Conservation (phyloP, 768 basidiomycete genomes). For the Leccinum olivaceopallidum region DNA sequence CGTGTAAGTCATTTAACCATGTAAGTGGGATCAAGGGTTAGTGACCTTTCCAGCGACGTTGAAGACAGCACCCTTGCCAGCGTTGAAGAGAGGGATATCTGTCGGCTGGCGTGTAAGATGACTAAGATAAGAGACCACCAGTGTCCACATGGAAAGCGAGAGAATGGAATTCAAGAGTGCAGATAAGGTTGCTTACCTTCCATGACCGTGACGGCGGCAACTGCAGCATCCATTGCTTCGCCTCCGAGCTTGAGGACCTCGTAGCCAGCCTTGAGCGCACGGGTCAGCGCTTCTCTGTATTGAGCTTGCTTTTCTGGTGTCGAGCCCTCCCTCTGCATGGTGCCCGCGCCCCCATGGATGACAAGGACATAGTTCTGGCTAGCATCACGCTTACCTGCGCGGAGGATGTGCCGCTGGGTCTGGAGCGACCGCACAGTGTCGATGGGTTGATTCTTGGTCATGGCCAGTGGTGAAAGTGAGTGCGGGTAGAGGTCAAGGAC, state of each 20-base stretch:
- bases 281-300: conserved; percentile 56
- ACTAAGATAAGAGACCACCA: not conserved
- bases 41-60: conserved; percentile 74
- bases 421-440: too few relatives aligned
- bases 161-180: not conserved
- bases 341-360: conserved; percentile 42
- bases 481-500: too few relatives aligned
- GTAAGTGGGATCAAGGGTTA: not conserved
- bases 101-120: conserved; percentile 1
- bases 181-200: conserved; percentile 51
- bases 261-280: conserved; percentile 63
- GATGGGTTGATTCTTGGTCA: too few relatives aligned
- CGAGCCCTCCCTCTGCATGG: conserved; percentile 55
- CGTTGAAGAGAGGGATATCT: conserved; percentile 81
- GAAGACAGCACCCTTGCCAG: conserved; percentile 84
- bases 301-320: conserved; percentile 59
- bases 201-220: conserved; percentile 72
- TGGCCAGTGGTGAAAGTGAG: too few relatives aligned
- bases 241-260: conserved; percentile 65
- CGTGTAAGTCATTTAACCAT: not conserved
- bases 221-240: conserved; percentile 81
- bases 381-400: too few relatives aligned
- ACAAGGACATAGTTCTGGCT: too few relatives aligned
- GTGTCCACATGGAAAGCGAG: too few relatives aligned
- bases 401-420: too few relatives aligned